phyloP scores from a whole-genome alignment of 441 rosid genomes.

The Capsella rubella region DNA sequence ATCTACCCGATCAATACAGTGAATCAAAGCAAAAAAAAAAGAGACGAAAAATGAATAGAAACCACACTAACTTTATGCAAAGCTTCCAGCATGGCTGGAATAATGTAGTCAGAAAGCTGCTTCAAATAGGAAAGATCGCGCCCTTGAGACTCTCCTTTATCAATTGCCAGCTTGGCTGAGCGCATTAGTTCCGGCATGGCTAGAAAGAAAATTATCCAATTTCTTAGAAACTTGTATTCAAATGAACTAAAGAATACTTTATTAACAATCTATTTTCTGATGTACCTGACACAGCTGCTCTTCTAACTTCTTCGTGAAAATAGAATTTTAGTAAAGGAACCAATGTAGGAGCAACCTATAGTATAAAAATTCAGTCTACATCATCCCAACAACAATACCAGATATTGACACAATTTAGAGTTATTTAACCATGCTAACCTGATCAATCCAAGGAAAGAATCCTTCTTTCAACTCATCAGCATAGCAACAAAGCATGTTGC shows the following conservation, averaged over 20 bases:
- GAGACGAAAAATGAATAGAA: constrained; percentile 1
- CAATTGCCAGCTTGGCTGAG: constrained; percentile 96
- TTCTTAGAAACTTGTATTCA: constrained; percentile 19
- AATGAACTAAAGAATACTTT: constrained; percentile 2
- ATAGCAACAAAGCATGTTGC: constrained; percentile 99
- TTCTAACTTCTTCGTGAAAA: constrained; percentile 99
- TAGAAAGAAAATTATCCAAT: constrained; percentile 32
- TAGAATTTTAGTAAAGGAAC: constrained; percentile 98
- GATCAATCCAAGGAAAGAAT: constrained; percentile 99
- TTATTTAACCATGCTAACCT: constrained; percentile 56
- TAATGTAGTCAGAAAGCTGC: constrained; percentile 89
- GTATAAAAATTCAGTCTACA: constrained; percentile 25
- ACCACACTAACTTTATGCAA: constrained; percentile 78
- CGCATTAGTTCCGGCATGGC: constrained; percentile 99
- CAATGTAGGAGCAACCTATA: constrained; percentile 91
- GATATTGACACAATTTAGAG: constrained; percentile 27
- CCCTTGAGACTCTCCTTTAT: constrained; percentile 88
- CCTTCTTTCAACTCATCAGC: constrained; percentile 99
- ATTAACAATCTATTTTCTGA: background rate
- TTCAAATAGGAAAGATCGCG: constrained; percentile 87
- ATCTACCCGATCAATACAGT: constrained; percentile 4
- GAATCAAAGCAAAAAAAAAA: constrained; percentile 13
- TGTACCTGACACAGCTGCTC: constrained; percentile 99
- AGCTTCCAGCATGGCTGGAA: constrained; percentile 96
- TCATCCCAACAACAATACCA: background rate